phyloP scores from a whole-genome alignment of 352 stramenopile species.

The Pythium volutum region DNA sequence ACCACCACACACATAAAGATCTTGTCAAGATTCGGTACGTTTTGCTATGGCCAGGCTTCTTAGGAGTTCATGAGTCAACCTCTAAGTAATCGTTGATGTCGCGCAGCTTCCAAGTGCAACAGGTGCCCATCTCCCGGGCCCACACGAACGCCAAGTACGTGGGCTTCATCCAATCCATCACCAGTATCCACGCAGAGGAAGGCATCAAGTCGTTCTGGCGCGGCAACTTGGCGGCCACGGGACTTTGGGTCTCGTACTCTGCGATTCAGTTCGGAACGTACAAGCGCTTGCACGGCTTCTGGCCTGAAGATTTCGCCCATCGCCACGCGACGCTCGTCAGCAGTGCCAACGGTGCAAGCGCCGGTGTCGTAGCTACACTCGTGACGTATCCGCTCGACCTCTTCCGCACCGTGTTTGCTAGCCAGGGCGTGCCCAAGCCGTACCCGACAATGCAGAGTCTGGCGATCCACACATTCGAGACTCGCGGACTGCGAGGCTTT shows the following conservation, averaged over 20 bases:
- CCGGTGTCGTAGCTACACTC: slow-evolving; percentile 85
- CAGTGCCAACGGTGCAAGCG: slow-evolving; percentile 82
- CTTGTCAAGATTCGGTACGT: slow-evolving; percentile 71
- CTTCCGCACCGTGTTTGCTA: slow-evolving; percentile 92
- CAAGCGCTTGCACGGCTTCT: slow-evolving; percentile 42
- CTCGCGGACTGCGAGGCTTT: slow-evolving; percentile 79
- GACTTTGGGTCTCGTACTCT: slow-evolving; percentile 83
- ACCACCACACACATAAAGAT: slow-evolving; percentile 27
- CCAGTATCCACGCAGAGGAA: slow-evolving; percentile 78
- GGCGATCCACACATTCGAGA: slow-evolving; percentile 57
- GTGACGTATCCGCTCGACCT: slow-evolving; percentile 95
- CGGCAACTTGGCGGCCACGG: slow-evolving; percentile 71
- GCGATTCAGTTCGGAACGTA: slow-evolving; percentile 73
- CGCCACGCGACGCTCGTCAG: slow-evolving; percentile 34
- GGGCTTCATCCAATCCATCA: slow-evolving; percentile 49
- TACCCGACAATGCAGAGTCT: slow-evolving; percentile 83
- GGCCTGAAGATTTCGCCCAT: slow-evolving; percentile 25
- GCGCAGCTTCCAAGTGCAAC: slow-evolving; percentile 71
- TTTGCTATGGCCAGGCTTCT: not conserved
- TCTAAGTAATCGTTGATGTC: not conserved
- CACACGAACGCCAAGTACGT: slow-evolving; percentile 42
- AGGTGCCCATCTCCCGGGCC: slow-evolving; percentile 35
- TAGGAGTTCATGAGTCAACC: not conserved
- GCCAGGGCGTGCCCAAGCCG: slow-evolving; percentile 81
- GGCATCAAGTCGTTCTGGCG: slow-evolving; percentile 80